phyloP scores from a whole-genome alignment of 2,329 filamentous ascomycete genomes.

The Neopestalotiopsis rosae region DNA sequence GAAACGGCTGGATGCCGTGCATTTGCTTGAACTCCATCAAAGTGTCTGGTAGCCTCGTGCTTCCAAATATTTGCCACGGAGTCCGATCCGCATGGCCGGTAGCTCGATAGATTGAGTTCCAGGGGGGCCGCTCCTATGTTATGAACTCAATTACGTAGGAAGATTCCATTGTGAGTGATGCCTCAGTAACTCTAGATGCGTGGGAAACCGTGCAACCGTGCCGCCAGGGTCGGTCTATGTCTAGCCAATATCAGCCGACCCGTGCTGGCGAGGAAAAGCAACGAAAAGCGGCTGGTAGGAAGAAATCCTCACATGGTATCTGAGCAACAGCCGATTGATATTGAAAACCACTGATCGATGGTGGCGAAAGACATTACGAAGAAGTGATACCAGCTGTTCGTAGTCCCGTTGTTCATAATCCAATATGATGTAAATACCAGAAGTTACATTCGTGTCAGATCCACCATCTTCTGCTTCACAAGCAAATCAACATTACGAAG shows the following conservation, averaged over 20 bases:
- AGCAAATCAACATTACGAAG: not conserved
- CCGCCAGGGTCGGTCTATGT: not conserved
- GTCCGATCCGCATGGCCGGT: not conserved
- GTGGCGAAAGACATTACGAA: not conserved
- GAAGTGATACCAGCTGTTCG: not conserved
- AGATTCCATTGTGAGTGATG: too few relatives aligned
- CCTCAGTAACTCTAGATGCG: too few relatives aligned
- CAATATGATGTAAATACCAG: too few relatives aligned
- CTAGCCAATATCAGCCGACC: not conserved
- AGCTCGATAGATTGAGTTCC: not conserved
- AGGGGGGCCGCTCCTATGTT: not conserved
- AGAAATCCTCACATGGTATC: not conserved
- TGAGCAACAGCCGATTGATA: not conserved
- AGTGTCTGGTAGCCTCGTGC: not conserved
- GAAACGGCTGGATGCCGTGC: not conserved
- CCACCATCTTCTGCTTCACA: too few relatives aligned
- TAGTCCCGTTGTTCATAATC: too few relatives aligned
- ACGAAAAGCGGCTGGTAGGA: not conserved
- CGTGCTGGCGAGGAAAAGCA: not conserved
- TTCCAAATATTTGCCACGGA: not conserved
- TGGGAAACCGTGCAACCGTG: not conserved
- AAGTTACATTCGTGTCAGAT: too few relatives aligned
- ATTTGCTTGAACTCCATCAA: not conserved
- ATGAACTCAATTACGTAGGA: not conserved
- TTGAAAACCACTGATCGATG: not conserved